Base-by-base conservation (phyloP, 1,284 basidiomycete genomes). In the Papiliotrema nemorosa region DNA sequence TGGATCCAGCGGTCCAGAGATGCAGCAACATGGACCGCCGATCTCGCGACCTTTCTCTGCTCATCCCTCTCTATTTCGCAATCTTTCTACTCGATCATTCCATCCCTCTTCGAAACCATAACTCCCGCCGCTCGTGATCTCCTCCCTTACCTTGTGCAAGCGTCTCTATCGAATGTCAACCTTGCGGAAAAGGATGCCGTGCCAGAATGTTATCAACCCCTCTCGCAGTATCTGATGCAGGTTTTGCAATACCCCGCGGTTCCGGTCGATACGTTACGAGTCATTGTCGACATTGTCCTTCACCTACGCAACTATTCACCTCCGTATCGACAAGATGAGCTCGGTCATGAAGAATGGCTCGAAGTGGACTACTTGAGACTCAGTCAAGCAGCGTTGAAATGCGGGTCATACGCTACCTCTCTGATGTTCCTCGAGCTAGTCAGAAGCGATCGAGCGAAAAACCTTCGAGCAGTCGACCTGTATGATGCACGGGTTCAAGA, bases 351-450 rank as follows among this genome's bases (percentile, higher is more conserved):
- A 67, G 80, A 79, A 54, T 97, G 93, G 94, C 79, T 96, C 6
- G 74, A 81, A n/a, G 66, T 97, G 33, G 84, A 94, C 57, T 87
- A 81, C 59, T 71, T 81, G 3, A 72, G 89, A 4, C 78, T 98
- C 5, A 84, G 86, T 13, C 77, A 78, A 54, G 86, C 84, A 16
- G 87, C 93, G 2, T 82, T 90, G 47, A 72, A 76, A 36, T 90
- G 85, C 54, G 87, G 87, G 1, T 83, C 87, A 4, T 96, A 88
- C 68, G 90, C 90, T 2, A 91, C 91, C 0, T 86, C 89, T 0
- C 78, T 97, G 35, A 79, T 97, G 18, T 97, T 94, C 69, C 77
- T 97, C 38, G 94, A 97, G 64, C 79, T 96, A 16, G 84, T 82
- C 0, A 75, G 78, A 10, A 87, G 90, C 54, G 78, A 82, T 60